These are phyloP conservation scores for Pyronema omphalodes DNA, from an alignment of 495 filamentous ascomycete species.

Conservation along the genomic window DNA sequence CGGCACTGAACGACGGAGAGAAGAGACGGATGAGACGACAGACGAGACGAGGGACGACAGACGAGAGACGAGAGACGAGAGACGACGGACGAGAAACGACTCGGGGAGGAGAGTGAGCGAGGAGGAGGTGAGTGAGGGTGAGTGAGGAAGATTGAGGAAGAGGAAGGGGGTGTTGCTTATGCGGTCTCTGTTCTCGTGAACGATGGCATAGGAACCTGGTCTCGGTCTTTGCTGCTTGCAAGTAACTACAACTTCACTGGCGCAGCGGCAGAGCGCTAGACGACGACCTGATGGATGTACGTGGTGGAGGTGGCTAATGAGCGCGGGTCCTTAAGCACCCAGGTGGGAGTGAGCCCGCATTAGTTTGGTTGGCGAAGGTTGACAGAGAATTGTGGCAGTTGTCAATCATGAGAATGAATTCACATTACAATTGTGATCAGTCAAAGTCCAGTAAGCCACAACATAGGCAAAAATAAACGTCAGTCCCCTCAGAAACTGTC, in stretches of 20 bases:
- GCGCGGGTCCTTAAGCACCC: neutral
- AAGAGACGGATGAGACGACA: no score
- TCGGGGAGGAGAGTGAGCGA: slow-evolving; percentile 10
- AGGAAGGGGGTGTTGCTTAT: slow-evolving; percentile 10
- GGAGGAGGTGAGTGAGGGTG: neutral
- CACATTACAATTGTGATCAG: no score
- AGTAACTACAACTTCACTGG: no score
- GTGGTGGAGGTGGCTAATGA: neutral
- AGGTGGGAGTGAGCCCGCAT: neutral
- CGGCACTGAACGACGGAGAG: no score
- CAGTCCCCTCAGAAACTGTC: no score
- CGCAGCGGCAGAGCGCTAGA: no score
- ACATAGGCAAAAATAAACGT: no score
- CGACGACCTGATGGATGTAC: neutral
- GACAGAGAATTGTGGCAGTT: no score
- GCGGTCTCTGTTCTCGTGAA: neutral
- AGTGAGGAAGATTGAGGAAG: slow-evolving; percentile 16
- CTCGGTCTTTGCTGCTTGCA: neutral
- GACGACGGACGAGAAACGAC: neutral
- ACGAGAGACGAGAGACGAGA: neutral
- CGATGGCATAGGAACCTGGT: neutral
- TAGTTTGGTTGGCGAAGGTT: neutral
- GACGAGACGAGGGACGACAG: neutral
- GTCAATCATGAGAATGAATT: no score
- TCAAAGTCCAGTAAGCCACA: no score